These are phyloP conservation scores for Actinomucor elegans DNA, from an alignment of 371 early-diverging fungal genomes.

Conservation along the genomic window DNA sequence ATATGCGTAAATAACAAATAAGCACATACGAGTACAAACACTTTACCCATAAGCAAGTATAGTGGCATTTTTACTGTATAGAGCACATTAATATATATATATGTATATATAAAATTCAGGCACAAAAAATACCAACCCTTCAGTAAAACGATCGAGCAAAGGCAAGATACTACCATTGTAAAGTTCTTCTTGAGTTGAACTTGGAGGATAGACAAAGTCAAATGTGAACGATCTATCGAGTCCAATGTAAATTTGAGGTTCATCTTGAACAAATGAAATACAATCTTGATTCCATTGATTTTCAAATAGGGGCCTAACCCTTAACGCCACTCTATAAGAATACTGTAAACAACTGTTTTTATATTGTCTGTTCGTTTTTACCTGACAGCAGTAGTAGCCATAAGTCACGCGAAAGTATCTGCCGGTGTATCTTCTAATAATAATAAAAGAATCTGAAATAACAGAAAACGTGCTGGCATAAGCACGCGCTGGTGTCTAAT, in stretches of 20 bases:
- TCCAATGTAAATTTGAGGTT: conserved; percentile 46
- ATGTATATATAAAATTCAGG: conserved; percentile 3
- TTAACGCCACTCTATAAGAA: conserved; percentile 55
- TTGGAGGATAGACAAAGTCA: conserved; percentile 75
- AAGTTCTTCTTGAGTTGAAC: conserved; percentile 62
- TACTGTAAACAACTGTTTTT: background rate
- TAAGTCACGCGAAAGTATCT: too few species aligned
- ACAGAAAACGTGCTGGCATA: too few species aligned
- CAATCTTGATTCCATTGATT: conserved; percentile 54
- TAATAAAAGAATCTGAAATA: conserved; percentile 3
- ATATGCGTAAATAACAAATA: background rate
- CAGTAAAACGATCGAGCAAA: conserved; percentile 72
- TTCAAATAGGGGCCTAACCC: conserved; percentile 66
- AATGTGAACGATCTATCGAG: conserved; percentile 68
- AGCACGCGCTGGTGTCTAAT: too few species aligned
- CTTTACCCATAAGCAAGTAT: conserved; percentile 93
- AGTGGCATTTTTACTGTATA: conserved; percentile 69
- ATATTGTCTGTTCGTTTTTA: conserved; percentile 2
- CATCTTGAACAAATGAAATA: conserved; percentile 51
- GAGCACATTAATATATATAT: conserved; percentile 3
- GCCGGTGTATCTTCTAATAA: conserved; percentile 1
- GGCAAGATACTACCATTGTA: conserved; percentile 66
- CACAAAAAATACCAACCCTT: conserved; percentile 72
- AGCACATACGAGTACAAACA: too few species aligned
- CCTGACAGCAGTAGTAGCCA: conserved; percentile 27